Evolutionary conservation across 2,329 filamentous ascomycete species (phyloP), one percentile per base, ranked within the genome.

Genomic region (Alternaria brassicae): DNA sequence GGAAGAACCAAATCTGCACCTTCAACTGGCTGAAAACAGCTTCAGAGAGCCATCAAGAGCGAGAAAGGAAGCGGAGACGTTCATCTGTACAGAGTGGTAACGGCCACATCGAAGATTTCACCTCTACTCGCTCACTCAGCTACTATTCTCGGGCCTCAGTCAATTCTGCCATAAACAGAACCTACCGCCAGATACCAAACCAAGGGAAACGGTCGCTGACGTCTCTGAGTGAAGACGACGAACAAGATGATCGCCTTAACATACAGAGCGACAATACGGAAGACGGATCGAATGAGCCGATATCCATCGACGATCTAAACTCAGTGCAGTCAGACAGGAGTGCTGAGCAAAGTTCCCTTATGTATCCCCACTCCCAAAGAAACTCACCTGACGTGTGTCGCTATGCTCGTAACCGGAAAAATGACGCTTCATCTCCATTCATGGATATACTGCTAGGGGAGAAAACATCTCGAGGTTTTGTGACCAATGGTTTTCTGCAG

Each of bases 401-500:
- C 9, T 13, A 53, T 41, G 34, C 19, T 10, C 34, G 49, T 2
- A 28, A 27, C 15, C 36, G 9, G 13, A 49, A 27, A 19, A 50
- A 55, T 51, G 53, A 49, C 34, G 42, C 40, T 12, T 36, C 56
- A 71, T 44, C 68, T 75, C 27, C 63, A 72, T 0, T 71, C 67
- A 17, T 65, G 71, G 49, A 72, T 66, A 50, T 76, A 76, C 45
- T 77, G 69, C 21, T 70, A 80, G 57, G 52, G 6, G 25, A 56
- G 23, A 45, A 23, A 9, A 52, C 27, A 12, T 56, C 57, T 6
- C 53, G 34, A 6, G 52, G 39, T 5, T 56, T 56, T n/a, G 78
- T 84, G 40, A 79, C 79, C 0, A 74, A 80, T 17, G 78, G 72
- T 10, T 71, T 84, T 8, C 69, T 84, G 27, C 77, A 77, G 23